A percentile compares a stretch with the other conserved stretches of the same genome.
phyloP scores from a whole-genome alignment of 1,139 yeast species.

The Pichia sp. region DNA sequence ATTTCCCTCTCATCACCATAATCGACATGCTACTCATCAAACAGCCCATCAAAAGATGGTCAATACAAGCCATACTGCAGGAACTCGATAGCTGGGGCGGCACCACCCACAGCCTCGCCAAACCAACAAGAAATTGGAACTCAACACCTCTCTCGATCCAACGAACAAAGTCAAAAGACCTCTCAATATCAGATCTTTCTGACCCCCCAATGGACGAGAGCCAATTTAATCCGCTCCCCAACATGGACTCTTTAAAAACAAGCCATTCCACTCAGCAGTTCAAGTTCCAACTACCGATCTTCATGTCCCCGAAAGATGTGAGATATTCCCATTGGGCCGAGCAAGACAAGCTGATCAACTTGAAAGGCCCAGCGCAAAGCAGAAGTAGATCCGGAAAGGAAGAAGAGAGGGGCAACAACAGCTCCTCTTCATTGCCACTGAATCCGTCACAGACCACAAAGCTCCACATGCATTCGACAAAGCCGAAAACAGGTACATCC shows the following conservation, averaged over 20 bases:
- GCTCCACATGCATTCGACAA: background rate
- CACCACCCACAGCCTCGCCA: background rate
- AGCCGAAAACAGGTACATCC: background rate
- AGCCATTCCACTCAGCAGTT: constrained; percentile 9
- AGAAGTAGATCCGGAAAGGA: background rate
- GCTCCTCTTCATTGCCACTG: constrained; percentile 3
- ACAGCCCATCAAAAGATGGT: constrained; percentile 41
- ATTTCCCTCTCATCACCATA: constrained; percentile 1
- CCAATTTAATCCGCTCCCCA: background rate
- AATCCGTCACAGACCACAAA: background rate
- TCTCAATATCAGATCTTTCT: constrained; percentile 14
- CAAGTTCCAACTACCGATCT: constrained; percentile 18
- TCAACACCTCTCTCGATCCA: constrained; percentile 15
- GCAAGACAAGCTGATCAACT: background rate
- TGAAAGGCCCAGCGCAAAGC: background rate
- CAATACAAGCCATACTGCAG: constrained; percentile 22
- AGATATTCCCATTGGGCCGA: constrained; percentile 5
- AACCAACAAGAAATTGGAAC: background rate
- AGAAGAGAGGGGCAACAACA: background rate
- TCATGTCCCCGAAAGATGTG: constrained; percentile 14
- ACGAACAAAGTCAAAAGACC: constrained; percentile 25
- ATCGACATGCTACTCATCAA: constrained; percentile 36
- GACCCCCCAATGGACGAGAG: background rate
- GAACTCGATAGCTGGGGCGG: constrained; percentile 19
- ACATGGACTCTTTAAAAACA: background rate